Evolutionary conservation across 2,329 filamentous ascomycete species (phyloP), one percentile per base, ranked within the genome.

Genomic region (Mycocentrospora acerina): DNA sequence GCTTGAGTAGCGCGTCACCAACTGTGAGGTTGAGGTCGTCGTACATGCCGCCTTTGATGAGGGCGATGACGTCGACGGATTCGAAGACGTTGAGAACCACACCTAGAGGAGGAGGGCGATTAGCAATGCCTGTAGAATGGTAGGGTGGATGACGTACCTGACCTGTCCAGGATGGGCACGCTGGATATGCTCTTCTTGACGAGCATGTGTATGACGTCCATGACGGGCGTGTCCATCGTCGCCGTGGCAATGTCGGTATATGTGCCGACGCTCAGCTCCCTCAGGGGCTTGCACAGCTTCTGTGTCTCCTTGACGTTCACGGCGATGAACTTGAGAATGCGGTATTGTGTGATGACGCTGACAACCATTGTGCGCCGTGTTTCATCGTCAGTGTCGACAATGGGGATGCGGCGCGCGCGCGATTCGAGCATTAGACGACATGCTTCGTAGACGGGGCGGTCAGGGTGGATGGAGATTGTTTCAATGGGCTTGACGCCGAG

Each of bases 311-410:
- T 83, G 27, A 88, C 83, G 69, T 98, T 98, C 69, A 98, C 91
- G 9, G 93, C 90, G 46, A 98, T 94, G 67, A 98, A 98, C 67
- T 98, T 98, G 50, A 98, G 80, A 55, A 98, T 97, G 42, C 94
- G 86, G 70, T 98, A 98, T 68, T 98, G 93, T 1, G 93, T 98
- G 42, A 98, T 87, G 45, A 98, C 93, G 57, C 90, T 96, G 45
- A 98, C 88, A 13, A 98, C 90, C 71, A 91, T 93, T 61, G 93
- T 84, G 48, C 90, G 81, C 40, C 87, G 83, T 2, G 93, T 98
- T 70, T 98, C 93, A 62, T 94, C 90, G 62, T 98, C 93, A 49
- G 88, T 80, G 56, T 96, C 93, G 42, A 98, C 86, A 6, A 98
- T 78, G 1, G 93, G 93, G 50, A 98, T 98, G 55, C 93, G 83